Evolutionary conservation across 805 yeast genomes (phyloP).

Genomic region (Zygosaccharomyces pseudorouxii): DNA sequence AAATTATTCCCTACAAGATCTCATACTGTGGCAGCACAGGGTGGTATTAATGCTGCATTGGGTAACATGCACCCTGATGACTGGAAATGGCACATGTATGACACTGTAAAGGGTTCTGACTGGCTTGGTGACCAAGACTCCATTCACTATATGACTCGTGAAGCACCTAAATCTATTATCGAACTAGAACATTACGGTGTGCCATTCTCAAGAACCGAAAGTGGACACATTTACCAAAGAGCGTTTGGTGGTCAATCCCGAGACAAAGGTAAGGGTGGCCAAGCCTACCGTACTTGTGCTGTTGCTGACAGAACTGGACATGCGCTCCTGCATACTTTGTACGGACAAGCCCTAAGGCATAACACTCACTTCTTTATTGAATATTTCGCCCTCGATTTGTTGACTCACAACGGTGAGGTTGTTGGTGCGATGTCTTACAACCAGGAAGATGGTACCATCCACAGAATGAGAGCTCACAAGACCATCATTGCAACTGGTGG

Average conservation of each 20-base stretch:
- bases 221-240: slow-evolving; percentile 96
- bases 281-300: slow-evolving; percentile 98
- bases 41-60: slow-evolving; percentile 98
- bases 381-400: slow-evolving; percentile 89
- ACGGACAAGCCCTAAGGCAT: slow-evolving; percentile 94
- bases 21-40: slow-evolving; percentile 98
- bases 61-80: slow-evolving; percentile 98
- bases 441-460: slow-evolving; percentile 98
- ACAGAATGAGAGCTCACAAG: slow-evolving; percentile 94
- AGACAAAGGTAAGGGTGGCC: slow-evolving; percentile 97
- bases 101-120: slow-evolving; percentile 97
- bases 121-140: slow-evolving; percentile 99
- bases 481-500: slow-evolving; percentile 99
- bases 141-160: slow-evolving; percentile 97
- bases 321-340: slow-evolving; percentile 89
- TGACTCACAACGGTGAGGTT: slow-evolving; percentile 93
- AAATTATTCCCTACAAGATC: slow-evolving; percentile 97
- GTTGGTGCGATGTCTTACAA: slow-evolving; percentile 96
- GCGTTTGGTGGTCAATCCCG: slow-evolving; percentile 98
- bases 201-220: slow-evolving; percentile 95
- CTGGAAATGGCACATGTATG: slow-evolving; percentile 99
- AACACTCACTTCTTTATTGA: slow-evolving; percentile 98
- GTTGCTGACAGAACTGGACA: slow-evolving; percentile 99
- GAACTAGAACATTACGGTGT: slow-evolving; percentile 98
- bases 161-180: slow-evolving; percentile 92